These are phyloP conservation scores for Micromonas pusilla DNA, from an alignment of 139 green algal genomes.

Conservation along the genomic window DNA sequence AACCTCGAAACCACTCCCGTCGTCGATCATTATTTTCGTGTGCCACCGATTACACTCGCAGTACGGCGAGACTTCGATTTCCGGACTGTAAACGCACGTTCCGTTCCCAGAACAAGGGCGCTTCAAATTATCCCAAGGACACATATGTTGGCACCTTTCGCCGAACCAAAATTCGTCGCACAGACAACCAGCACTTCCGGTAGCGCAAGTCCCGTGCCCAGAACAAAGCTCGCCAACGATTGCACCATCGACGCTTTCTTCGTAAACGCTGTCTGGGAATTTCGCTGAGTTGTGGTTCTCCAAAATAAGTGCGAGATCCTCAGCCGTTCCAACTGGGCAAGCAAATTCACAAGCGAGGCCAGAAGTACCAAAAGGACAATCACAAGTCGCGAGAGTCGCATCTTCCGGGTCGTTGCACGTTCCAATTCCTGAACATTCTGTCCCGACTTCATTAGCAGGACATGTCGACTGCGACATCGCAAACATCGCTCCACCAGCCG, in stretches of 20 bases:
- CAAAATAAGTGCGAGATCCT: neutral
- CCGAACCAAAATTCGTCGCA: constrained; percentile 23
- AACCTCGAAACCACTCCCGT: too few species aligned
- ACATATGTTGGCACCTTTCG: neutral
- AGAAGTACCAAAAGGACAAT: neutral
- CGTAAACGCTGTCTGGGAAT: neutral
- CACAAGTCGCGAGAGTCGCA: neutral
- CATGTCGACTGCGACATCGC: neutral
- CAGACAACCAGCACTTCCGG: neutral
- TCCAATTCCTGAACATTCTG: constrained; percentile 6
- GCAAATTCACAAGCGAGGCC: constrained; percentile 9
- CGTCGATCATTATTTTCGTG: neutral
- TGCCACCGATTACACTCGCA: constrained; percentile 17
- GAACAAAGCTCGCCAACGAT: neutral
- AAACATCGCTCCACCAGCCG: constrained; percentile 5
- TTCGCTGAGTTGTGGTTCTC: neutral
- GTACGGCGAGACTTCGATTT: neutral
- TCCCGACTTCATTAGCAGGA: neutral
- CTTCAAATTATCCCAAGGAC: neutral
- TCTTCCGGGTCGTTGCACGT: neutral
- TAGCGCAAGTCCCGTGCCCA: constrained; percentile 9
- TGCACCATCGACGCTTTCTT: neutral
- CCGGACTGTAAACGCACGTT: constrained; percentile 10
- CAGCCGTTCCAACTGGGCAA: neutral
- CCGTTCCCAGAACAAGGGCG: constrained; percentile 15